Conservation (phyloP, 495 filamentous ascomycete species). For the Paragyromitra xinjiangensis region DNA sequence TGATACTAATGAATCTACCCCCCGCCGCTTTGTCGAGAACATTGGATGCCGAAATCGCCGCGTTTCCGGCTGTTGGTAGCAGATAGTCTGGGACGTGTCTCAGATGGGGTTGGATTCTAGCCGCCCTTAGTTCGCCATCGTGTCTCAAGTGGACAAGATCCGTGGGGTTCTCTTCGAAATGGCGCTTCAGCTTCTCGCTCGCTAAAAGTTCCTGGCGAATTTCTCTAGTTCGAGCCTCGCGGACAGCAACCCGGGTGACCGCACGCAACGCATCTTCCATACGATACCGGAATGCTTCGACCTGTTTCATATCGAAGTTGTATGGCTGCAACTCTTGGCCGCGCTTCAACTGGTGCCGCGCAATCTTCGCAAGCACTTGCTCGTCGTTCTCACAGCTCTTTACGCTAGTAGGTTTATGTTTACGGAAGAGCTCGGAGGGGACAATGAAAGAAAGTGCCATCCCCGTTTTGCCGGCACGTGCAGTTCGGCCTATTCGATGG, state of each 20-base stretch:
- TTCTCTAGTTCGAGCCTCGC: conserved; percentile 88
- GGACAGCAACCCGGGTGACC: conserved; percentile 81
- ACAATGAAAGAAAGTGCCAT: conserved; percentile 96
- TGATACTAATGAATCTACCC: conserved; percentile 76
- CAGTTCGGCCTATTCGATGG: conserved; percentile 93
- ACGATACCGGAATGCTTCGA: conserved; percentile 92
- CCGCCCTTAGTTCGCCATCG: conserved; percentile 83
- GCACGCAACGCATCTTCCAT: conserved; percentile 87
- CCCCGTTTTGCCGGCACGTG: conserved; percentile 84
- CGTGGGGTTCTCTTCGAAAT: conserved; percentile 96
- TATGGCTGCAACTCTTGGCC: conserved; percentile 85
- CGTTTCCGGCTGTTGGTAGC: conserved; percentile 79
- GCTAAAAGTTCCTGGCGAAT: conserved; percentile 87
- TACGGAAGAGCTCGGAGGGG: conserved; percentile 78
- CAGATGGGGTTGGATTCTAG: conserved; percentile 83
- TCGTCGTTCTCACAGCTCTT: conserved; percentile 81
- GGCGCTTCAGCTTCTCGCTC: conserved; percentile 89
- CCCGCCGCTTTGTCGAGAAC: conserved; percentile 42
- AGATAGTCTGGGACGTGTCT: conserved; percentile 97
- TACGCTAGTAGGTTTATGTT: conserved; percentile 85
- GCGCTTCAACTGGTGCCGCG: conserved; percentile 73
- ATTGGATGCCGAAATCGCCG: conserved; percentile 63
- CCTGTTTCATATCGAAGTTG: conserved; percentile 90
- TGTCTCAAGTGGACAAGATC: conserved; percentile 88
- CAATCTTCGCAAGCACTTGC: conserved; percentile 76